Evolutionary conservation across 352 stramenopile genomes (phyloP).

Genomic region (Phytophthora sp.): DNA sequence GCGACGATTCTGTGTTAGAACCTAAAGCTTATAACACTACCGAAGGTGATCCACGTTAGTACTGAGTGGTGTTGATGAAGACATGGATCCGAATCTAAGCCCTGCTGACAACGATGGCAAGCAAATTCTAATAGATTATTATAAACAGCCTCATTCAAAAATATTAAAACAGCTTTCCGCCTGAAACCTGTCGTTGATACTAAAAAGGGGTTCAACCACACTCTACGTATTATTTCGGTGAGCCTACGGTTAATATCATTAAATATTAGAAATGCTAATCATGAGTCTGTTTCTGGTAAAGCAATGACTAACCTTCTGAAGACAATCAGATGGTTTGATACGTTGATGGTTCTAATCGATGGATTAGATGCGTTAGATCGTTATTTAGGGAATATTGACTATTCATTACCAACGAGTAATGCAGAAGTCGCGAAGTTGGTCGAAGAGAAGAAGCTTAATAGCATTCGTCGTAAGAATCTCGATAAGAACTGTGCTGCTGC

Average conservation of each 20-base stretch:
- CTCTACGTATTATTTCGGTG: not conserved
- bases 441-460: too few species aligned
- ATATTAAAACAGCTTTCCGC: not conserved
- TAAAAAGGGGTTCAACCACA: not conserved
- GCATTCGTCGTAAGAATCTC: too few species aligned
- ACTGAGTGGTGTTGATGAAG: not conserved
- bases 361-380: too few species aligned
- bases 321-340: too few species aligned
- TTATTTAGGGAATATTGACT: too few species aligned
- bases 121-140: not conserved
- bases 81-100: not conserved
- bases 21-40: not conserved
- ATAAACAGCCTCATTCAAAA: not conserved
- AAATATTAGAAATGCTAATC: not conserved
- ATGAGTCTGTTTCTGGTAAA: too few species aligned
- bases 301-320: too few species aligned
- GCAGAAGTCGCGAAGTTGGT: too few species aligned
- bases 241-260: not conserved
- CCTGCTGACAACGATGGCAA: not conserved
- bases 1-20: not conserved
- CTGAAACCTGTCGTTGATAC: not conserved
- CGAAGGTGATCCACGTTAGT: not conserved
- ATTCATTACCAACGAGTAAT: too few species aligned
- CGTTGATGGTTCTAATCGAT: too few species aligned
- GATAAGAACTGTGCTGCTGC: too few species aligned